Evolutionary conservation across 129 eudicot genomes (phyloP), one percentile per base, ranked within the genome.

Genomic region (Glebionis coronaria): DNA sequence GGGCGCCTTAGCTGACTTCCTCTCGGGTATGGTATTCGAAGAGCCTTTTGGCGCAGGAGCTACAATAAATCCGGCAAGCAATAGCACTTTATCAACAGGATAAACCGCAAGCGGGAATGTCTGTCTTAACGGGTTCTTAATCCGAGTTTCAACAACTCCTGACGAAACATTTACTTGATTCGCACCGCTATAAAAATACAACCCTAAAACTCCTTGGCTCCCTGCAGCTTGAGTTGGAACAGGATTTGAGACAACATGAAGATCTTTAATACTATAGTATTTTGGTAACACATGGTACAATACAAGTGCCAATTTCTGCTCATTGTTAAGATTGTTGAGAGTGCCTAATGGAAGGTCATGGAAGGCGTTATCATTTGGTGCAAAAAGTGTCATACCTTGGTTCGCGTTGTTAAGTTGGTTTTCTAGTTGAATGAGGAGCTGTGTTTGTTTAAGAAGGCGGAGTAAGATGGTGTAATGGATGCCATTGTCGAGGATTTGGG

Each of bases 291-390:
- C 77, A 35, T 90, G 97, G 82, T 82, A n/a, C 23, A 70, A 78
- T 0, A 90, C 73, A 42, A 90, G 87, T 51, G 82, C 83, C 12
- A 90, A 86, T 29, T 90, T 82, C 12, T 90, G 75, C 0, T 84
- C 73, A 21, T 47, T n/a, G n/a, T n/a, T n/a, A n/a, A n/a, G n/a
- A n/a, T n/a, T n/a, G n/a, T n/a, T n/a, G n/a, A n/a, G n/a, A n/a
- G n/a, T n/a, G n/a, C n/a, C n/a, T n/a, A n/a, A n/a, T n/a, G n/a
- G n/a, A n/a, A n/a, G n/a, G n/a, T n/a, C n/a, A n/a, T 58, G 31
- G 85, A 90, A 90, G 69, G 97, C 97, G 63, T n/a, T 84, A 71
- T 90, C 95, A 23, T 95, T 82, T 13, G 97, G 97, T n/a, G 97
- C 97, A 14, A 90, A 80, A 1, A 90, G 82, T 15, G 97, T 90